Conservation (phyloP, 1,284 basidiomycete species). For the Trichosporon sp. region DNA sequence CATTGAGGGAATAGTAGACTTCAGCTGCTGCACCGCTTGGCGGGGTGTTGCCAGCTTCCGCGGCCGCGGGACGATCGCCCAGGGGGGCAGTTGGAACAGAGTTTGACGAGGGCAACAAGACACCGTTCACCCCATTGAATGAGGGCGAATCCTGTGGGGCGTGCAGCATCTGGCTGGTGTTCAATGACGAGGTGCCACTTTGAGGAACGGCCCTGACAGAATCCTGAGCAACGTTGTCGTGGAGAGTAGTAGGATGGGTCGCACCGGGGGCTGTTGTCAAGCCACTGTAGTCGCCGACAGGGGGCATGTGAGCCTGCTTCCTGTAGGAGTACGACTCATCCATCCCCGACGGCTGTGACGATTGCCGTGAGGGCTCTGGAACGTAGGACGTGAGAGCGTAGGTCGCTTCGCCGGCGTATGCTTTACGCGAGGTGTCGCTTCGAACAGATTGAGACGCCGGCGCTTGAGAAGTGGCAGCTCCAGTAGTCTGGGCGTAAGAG, state of each 20-base stretch:
- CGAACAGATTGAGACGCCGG: slow-evolving; percentile 16
- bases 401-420: slow-evolving; percentile 3
- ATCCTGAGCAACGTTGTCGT: background rate
- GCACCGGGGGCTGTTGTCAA: background rate
- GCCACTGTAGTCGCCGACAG: background rate
- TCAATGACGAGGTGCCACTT: background rate
- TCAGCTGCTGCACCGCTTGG: background rate
- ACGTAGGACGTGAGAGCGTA: background rate
- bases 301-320: background rate
- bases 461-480: background rate
- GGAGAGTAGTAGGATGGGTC: background rate
- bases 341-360: background rate
- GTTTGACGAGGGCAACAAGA: background rate
- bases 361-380: background rate
- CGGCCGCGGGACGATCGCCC: background rate
- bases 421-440: background rate
- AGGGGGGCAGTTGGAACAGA: background rate
- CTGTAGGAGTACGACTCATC: background rate
- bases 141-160: background rate
- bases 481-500: background rate
- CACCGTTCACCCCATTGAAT: background rate
- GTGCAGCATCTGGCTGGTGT: background rate
- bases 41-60: background rate
- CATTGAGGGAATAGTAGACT: background rate
- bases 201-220: background rate